Base-by-base conservation (phyloP, 2,329 filamentous ascomycete species). In the Trichoderma sp. region DNA sequence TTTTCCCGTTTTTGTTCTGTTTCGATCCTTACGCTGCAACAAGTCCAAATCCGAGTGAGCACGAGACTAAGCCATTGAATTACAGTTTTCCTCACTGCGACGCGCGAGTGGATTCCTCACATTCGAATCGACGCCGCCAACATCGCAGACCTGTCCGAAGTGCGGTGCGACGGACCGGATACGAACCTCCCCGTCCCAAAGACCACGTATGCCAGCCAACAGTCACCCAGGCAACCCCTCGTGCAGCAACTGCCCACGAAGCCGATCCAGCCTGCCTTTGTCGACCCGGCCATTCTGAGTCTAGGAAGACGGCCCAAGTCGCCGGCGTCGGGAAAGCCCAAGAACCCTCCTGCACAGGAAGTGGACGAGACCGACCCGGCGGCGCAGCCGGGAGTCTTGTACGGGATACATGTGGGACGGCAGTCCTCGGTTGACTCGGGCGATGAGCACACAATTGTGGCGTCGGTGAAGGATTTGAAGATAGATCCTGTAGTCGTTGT, bases 201-300 rank as follows among this genome's bases (percentile, higher is more conserved):
- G 34, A 39, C 34, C 3, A 72, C 72, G 5, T 71, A 74, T 47
- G 63, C 41, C 15, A 14, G 15, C 39, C 59, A 63, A 12, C 48
- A 30, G 59, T 51, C 50, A 7, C 50, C 50, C n/a, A 63, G 19
- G 21, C 50, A 63, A 17, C 19, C 41, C 7, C 5, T 26, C 7
- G 26, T 39, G 50, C 50, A 63, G 19, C 28, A n/a, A 24, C 34
- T 39, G 34, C 43, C 59, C 26, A 39, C 28, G 19, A 48, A 54
- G 44, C 69, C 72, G 51, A 66, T 70, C 60, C 75, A 78, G 68
- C 70, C 78, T 34, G 71, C 81, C 0, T 92, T 95, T 72, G 83
- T 89, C n/a, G 92, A 96, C 71, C 92, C 92, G 12, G 92, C 92
- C 3, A 96, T 96, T 63, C 74, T 96, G 52, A 93, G 91, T 73